Base-by-base conservation (phyloP, 345 rosid genomes). In the Eucalyptus erythrocorys region DNA sequence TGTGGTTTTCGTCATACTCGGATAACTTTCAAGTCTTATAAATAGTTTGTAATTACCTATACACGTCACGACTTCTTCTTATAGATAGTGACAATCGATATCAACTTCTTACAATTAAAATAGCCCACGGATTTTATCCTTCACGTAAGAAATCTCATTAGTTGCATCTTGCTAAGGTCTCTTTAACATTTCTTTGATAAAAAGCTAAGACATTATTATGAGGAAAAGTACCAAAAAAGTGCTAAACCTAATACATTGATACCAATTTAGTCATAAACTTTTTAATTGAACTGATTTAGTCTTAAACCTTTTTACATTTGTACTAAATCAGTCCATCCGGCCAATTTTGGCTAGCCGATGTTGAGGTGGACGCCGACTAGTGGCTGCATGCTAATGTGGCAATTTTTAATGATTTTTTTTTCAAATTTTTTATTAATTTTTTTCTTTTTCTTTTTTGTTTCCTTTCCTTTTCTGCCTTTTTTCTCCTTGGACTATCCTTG, bases 291-390 rank as follows among this genome's bases (percentile, higher is more conserved):
- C 1, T 0, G 4, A 51, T 51, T 51, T 51, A 51, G 24, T 51
- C 10, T 0, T 51, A 51, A 51, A 51, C 4, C 0, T 51, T 51
- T 51, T 51, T 51, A 7, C 4, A 51, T 51, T 51, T 51, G 55
- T 51, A 51, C 10, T 0, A 51, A 51, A 19, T 51, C 0, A 51
- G 0, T 51, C 10, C 0, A 19, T 51, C 0, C 8, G 0, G 1
- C 10, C 10, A 51, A 19, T 51, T 51, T 51, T 51, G 1, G 55
- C 2, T 51, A 2, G 24, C 0, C 1, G 24, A 51, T 0, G 2
- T 4, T 51, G 7, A 51, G 19, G 21, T 51, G 55, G 55, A 51
- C 0, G 1, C 0, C 0, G 4, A 7, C 55, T 0, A 7, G 4
- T 51, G 55, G 24, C 2, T 19, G 1, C 19, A 51, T 1, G 24